These are phyloP conservation scores for Clarireedia homoeocarpa DNA, from an alignment of 2,329 filamentous ascomycete species.

Conservation along the genomic window DNA sequence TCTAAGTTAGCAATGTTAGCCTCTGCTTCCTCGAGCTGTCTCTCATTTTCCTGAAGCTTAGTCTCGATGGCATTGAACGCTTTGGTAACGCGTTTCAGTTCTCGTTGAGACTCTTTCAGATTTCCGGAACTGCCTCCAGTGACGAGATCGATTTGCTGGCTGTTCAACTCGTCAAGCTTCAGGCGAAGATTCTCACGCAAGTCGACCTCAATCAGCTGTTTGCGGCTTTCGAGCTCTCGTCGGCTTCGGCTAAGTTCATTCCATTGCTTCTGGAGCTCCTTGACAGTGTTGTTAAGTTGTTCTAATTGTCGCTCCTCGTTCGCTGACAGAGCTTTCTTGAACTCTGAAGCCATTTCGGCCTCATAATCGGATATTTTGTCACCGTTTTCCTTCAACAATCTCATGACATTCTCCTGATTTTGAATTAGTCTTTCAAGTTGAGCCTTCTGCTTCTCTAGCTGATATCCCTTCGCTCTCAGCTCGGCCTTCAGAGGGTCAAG, in stretches of 20 bases:
- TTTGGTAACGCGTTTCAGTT: slow-evolving; percentile 71
- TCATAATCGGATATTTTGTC: slow-evolving; percentile 72
- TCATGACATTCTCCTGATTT: slow-evolving; percentile 61
- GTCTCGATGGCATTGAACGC: slow-evolving; percentile 57
- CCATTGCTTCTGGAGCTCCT: slow-evolving; percentile 69
- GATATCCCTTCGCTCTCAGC: slow-evolving; percentile 63
- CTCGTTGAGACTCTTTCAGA: slow-evolving; percentile 70
- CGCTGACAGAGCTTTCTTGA: slow-evolving; percentile 79
- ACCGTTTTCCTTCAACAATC: slow-evolving; percentile 66
- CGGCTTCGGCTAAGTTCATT: slow-evolving; percentile 66
- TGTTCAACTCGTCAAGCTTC: slow-evolving; percentile 77
- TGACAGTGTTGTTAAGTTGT: slow-evolving; percentile 57
- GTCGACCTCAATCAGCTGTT: slow-evolving; percentile 78
- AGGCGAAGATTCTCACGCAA: slow-evolving; percentile 83
- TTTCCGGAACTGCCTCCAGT: slow-evolving; percentile 54
- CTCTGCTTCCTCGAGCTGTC: slow-evolving; percentile 53
- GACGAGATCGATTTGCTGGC: slow-evolving; percentile 61
- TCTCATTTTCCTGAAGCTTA: slow-evolving; percentile 68
- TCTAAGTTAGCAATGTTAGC: slow-evolving; percentile 31
- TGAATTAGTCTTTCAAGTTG: slow-evolving; percentile 62
- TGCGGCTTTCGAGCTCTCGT: slow-evolving; percentile 70
- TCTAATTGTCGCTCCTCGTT: slow-evolving; percentile 81
- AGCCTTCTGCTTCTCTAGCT: slow-evolving; percentile 65
- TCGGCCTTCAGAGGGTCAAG: slow-evolving; percentile 75
- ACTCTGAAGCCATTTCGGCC: slow-evolving; percentile 73